These are phyloP conservation scores for Colletotrichum endophyticum DNA, from an alignment of 2,329 filamentous ascomycete genomes.

Conservation along the genomic window DNA sequence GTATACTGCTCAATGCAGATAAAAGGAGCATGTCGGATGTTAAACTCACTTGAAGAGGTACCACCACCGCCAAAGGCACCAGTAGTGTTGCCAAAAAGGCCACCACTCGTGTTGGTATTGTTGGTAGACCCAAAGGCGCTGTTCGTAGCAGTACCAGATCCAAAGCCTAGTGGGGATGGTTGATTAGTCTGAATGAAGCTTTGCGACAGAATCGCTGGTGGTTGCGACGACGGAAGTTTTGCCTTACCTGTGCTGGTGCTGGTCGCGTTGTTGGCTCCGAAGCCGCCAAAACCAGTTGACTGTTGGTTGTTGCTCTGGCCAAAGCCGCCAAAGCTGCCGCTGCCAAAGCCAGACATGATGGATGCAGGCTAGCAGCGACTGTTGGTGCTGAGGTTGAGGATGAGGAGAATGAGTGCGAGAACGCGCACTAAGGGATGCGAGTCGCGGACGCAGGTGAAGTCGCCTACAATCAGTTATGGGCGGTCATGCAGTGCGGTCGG, in stretches of 20 bases:
- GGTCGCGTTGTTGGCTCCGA: constrained; percentile 45
- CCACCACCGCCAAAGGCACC: constrained; percentile 10
- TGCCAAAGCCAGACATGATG: constrained; percentile 59
- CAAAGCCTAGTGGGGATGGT: constrained; percentile 37
- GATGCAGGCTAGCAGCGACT: neutral
- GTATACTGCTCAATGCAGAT: neutral
- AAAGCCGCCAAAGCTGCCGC: constrained; percentile 60
- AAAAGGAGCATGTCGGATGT: neutral
- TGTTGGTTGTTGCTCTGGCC: constrained; percentile 59
- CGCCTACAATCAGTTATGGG: constrained; percentile 13
- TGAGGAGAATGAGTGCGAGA: neutral
- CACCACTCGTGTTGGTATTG: constrained; percentile 32
- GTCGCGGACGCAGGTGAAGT: neutral
- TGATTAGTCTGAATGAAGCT: constrained; percentile 11
- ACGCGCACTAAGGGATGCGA: neutral
- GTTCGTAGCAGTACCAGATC: constrained; percentile 36
- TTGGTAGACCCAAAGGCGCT: constrained; percentile 50
- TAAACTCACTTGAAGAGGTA: constrained; percentile 9
- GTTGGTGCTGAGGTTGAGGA: neutral
- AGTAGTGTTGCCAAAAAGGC: constrained; percentile 30
- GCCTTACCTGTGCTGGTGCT: constrained; percentile 56
- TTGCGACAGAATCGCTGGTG: neutral
- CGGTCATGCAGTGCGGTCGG: constrained; percentile 8
- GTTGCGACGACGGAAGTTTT: neutral
- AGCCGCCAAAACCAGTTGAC: constrained; percentile 61